phyloP scores from a whole-genome alignment of 768 basidiomycete species.

The Fomitopsis pulvina region DNA sequence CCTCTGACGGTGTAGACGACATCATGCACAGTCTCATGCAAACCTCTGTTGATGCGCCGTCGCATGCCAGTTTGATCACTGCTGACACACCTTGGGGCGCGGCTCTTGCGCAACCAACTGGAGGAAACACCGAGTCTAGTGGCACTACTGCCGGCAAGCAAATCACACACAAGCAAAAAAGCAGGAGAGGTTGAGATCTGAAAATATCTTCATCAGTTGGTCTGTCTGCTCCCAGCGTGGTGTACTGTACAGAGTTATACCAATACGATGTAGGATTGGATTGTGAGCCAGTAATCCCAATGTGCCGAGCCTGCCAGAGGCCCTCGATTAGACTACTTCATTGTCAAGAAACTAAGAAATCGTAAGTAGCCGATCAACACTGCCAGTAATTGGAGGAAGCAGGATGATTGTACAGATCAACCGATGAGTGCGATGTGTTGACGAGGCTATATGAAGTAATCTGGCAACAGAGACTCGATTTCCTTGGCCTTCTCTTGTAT shows the following conservation, averaged over 20 bases:
- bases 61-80: not conserved
- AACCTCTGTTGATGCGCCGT: slow-evolving; percentile 1
- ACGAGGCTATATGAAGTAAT: slow-evolving; percentile 47
- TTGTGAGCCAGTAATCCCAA: no score
- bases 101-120: not conserved
- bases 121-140: not conserved
- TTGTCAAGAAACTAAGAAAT: no score
- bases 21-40: slow-evolving; percentile 38
- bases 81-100: not conserved
- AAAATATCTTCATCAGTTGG: not conserved
- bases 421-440: no score
- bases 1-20: slow-evolving; percentile 30
- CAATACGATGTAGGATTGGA: not conserved
- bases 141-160: slow-evolving; percentile 3
- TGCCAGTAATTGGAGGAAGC: no score
- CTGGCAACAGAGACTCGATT: slow-evolving; percentile 53
- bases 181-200: not conserved
- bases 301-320: no score
- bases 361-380: no score
- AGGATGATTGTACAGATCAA: no score
- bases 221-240: not conserved
- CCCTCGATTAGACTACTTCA: no score
- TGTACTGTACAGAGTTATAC: not conserved
- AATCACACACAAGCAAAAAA: not conserved
- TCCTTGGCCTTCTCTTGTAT: slow-evolving; percentile 49